These are phyloP conservation scores for Phyllosticta paracitricarpa DNA, from an alignment of 2,329 filamentous ascomycete genomes.

Conservation along the genomic window DNA sequence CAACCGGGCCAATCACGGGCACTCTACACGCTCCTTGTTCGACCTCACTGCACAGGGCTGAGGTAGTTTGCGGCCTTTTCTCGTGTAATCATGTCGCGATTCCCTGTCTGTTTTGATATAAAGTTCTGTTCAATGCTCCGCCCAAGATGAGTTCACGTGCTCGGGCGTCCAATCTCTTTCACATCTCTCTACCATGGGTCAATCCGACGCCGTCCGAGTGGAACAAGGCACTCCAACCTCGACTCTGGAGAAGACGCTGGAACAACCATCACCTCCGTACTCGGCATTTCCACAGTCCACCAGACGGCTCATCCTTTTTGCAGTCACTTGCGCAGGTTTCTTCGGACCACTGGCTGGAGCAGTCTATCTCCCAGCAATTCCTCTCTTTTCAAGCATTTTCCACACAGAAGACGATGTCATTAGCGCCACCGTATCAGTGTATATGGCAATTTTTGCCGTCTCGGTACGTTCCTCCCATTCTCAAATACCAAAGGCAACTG, in stretches of 20 bases:
- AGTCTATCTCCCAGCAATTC: slow-evolving; percentile 36
- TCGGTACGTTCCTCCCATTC: slow-evolving; percentile 11
- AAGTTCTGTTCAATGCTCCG: background rate
- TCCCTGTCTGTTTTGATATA: background rate
- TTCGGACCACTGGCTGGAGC: slow-evolving; percentile 35
- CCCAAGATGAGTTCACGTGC: background rate
- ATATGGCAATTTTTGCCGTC: slow-evolving; percentile 36
- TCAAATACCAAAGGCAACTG: background rate
- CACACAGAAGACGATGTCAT: slow-evolving; percentile 26
- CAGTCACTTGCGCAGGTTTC: slow-evolving; percentile 34
- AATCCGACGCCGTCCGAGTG: background rate
- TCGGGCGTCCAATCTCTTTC: background rate
- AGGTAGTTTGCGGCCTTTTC: background rate
- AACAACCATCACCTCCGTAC: slow-evolving; percentile 19
- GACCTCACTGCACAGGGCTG: background rate
- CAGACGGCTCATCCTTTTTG: slow-evolving; percentile 27
- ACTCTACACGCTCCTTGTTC: background rate
- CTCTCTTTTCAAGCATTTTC: slow-evolving; percentile 29
- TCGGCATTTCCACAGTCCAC: slow-evolving; percentile 29
- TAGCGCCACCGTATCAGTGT: slow-evolving; percentile 37
- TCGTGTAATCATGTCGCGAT: background rate
- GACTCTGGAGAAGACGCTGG: background rate
- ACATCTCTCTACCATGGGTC: background rate
- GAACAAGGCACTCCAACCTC: background rate
- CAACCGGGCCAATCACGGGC: background rate